A percentile compares a stretch with the other conserved stretches of the same genome.
These are phyloP conservation scores for Diaporthe sp. DNA, from an alignment of 2,329 filamentous ascomycete genomes.

Conservation along the genomic window DNA sequence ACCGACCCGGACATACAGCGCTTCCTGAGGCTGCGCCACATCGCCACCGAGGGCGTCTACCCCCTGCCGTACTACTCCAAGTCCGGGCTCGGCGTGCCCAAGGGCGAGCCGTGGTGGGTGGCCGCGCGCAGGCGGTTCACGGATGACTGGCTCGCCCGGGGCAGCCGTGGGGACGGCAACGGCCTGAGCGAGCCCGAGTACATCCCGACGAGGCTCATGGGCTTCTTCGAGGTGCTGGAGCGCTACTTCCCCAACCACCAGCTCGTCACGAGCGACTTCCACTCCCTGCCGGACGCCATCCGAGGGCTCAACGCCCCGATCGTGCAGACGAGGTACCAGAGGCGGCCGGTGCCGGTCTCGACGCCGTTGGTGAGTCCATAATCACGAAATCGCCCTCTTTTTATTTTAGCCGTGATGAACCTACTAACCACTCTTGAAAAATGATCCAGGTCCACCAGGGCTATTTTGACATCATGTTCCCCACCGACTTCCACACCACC, in stretches of 20 bases:
- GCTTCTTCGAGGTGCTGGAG: constrained; percentile 94
- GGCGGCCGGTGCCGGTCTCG: constrained; percentile 87
- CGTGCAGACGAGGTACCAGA: constrained; percentile 92
- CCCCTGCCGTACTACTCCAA: constrained; percentile 69
- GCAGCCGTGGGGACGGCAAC: constrained; percentile 67
- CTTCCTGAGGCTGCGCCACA: constrained; percentile 86
- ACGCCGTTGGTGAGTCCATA: constrained; percentile 80
- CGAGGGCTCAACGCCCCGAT: constrained; percentile 91
- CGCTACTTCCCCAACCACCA: constrained; percentile 91
- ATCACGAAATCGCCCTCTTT: too few relatives aligned
- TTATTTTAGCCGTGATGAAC: too few relatives aligned
- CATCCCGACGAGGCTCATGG: constrained; percentile 93
- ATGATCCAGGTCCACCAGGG: constrained; percentile 88
- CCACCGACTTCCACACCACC: constrained; percentile 91
- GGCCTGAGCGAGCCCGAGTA: constrained; percentile 90
- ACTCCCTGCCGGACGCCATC: constrained; percentile 84
- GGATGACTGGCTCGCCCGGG: constrained; percentile 47
- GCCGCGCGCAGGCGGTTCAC: constrained; percentile 18
- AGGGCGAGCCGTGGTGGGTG: constrained; percentile 31
- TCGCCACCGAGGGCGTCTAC: constrained; percentile 75
- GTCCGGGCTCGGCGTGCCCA: constrained; percentile 37
- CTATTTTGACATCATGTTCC: constrained; percentile 99
- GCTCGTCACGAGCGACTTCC: constrained; percentile 91
- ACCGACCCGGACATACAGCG: constrained; percentile 83
- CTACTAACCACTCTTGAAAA: not conserved